phyloP scores from a whole-genome alignment of 257 asterid genomes.

The Lycium barbarum region DNA sequence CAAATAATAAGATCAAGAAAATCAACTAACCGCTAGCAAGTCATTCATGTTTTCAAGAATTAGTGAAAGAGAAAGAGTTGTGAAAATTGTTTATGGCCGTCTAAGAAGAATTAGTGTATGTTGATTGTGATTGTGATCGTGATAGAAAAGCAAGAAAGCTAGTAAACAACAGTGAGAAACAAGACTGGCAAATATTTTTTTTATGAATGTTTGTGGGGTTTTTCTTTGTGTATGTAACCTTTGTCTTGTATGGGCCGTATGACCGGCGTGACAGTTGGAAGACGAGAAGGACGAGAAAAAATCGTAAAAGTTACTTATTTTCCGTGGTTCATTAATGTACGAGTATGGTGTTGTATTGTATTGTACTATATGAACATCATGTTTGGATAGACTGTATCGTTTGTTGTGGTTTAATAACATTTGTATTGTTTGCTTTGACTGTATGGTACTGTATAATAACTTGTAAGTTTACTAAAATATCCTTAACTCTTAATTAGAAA shows the following conservation, averaged over 20 bases:
- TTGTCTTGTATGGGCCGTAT: constrained; percentile 12
- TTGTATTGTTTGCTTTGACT: no score
- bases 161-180: neutral
- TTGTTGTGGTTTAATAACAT: no score
- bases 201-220: neutral
- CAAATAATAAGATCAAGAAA: neutral
- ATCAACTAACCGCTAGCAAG: constrained; percentile 63
- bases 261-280: constrained; percentile 38
- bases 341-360: no score
- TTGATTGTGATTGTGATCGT: neutral
- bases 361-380: no score
- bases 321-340: no score
- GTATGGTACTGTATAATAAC: no score
- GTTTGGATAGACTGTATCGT: no score
- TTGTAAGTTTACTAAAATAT: no score
- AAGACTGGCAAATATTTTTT: constrained; percentile 19
- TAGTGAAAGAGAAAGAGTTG: neutral
- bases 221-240: neutral
- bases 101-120: neutral
- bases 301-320: no score
- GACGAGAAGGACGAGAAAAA: constrained; percentile 40
- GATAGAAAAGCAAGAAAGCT: constrained; percentile 16
- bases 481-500: no score
- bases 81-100: constrained; percentile 8
- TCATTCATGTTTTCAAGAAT: constrained; percentile 59